Evolutionary conservation across 805 yeast genomes (phyloP), one percentile per base, ranked within the genome.

Genomic region (Ogataea allantospora): DNA sequence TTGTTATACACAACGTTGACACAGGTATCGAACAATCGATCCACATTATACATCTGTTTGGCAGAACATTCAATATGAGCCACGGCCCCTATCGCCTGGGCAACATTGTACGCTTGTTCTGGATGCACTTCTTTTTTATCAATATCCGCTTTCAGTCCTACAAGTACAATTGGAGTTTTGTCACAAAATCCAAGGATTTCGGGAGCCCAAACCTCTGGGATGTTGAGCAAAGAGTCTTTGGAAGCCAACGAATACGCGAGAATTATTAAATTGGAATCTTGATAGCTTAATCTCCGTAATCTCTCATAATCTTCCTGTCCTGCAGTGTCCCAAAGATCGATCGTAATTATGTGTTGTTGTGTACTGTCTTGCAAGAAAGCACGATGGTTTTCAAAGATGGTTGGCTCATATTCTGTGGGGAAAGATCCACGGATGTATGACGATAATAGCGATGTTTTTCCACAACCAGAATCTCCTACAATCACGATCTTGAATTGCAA

Each of bases 401-500:
- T 91, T 46, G 98, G 98, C 38, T 93, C 97, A 62, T 91, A 91
- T 65, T 91, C 97, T 27, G 93, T 86, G 19, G 99, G 99, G 65
- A 91, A 91, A 60, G 88, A 88, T 64, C 88, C 87, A 40, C 96
- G 88, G 35, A 96, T 88, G 66, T 91, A 91, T 42, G 97, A 88
- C 56, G 93, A 91, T 51, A 93, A 76, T 43, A 93, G 77, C 65
- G 98, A 91, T 7, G 98, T 91, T 57, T 88, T 91, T 55, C 99
- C 99, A 50, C 93, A 97, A 55, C 98, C 98, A 77, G 98, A 97
- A 68, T 93, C 99, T 48, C 99, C 99, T 34, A 93, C 97, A 46
- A 91, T 96, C 45, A 93, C 98, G 68, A 63, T 49, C 33, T 64
- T 64, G 42, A 60, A 52, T 30, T 57, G 62, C 4, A 49, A 30